Percentiles rank a stretch among this genome's conserved stretches.
Conservation (phyloP, 768 basidiomycete species). For the Suillus alpinus region DNA sequence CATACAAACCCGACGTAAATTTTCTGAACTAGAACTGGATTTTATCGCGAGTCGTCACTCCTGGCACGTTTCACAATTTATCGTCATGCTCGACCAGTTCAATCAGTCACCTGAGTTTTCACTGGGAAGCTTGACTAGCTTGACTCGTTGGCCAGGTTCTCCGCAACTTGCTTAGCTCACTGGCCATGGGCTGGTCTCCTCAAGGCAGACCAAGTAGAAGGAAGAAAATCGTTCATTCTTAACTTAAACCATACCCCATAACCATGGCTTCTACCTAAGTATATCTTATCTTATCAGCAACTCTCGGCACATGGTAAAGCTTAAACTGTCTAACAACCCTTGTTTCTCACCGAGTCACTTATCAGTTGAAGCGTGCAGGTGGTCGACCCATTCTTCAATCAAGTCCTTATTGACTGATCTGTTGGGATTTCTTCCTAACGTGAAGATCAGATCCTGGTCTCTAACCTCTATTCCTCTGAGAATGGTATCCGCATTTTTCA, state of each 20-base stretch:
- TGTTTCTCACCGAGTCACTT: background rate
- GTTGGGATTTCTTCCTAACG: background rate
- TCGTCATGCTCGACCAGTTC: no score
- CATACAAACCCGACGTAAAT: no score
- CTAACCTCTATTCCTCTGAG: background rate
- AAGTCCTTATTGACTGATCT: background rate
- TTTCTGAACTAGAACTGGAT: background rate
- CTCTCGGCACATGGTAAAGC: background rate
- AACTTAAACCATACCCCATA: background rate
- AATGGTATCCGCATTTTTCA: constrained; percentile 68
- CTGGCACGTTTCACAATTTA: no score
- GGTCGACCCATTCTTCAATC: background rate
- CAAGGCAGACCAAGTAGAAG: no score
- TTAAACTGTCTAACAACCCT: no score
- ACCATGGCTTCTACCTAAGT: background rate
- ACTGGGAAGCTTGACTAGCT: no score
- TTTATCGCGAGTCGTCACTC: no score
- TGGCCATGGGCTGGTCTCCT: background rate
- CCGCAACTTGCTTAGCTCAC: background rate
- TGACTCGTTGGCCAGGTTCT: no score
- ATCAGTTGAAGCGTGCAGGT: background rate
- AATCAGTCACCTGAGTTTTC: no score
- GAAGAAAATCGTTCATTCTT: background rate
- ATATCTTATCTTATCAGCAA: background rate
- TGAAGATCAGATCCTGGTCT: background rate